phyloP scores from a whole-genome alignment of 2,329 filamentous ascomycete genomes.

The Stemphylium lycopersici region DNA sequence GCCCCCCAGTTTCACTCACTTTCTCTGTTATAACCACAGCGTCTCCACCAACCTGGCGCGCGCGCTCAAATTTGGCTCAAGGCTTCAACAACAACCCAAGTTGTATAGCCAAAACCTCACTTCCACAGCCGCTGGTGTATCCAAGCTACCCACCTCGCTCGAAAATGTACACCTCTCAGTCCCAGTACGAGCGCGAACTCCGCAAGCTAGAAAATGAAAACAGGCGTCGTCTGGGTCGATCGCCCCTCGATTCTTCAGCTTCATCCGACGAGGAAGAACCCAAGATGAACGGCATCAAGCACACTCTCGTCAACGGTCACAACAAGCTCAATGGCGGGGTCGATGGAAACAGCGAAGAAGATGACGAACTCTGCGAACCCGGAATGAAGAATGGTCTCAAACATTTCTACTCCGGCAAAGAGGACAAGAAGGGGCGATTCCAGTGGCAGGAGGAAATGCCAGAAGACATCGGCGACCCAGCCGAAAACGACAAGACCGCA shows the following conservation, averaged over 20 bases:
- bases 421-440: conserved; percentile 43
- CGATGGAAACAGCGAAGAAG: conserved; percentile 12
- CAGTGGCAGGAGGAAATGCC: conserved; percentile 46
- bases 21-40: background rate
- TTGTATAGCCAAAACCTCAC: background rate
- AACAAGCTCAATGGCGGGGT: conserved; percentile 2
- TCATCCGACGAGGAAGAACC: conserved; percentile 9
- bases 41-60: background rate
- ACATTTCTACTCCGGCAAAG: conserved; percentile 58
- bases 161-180: background rate
- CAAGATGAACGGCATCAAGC: conserved; percentile 17
- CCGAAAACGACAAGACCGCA: conserved; percentile 65
- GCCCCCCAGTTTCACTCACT: background rate
- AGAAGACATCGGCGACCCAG: conserved; percentile 44
- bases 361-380: conserved; percentile 26
- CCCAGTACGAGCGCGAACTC: no score
- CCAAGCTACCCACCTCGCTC: no score
- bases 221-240: background rate
- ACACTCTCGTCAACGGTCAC: conserved; percentile 21
- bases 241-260: conserved; percentile 5
- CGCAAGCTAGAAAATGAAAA: no score
- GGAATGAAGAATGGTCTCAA: conserved; percentile 53
- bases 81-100: background rate
- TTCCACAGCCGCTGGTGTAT: background rate
- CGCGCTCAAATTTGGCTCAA: background rate